Conservation (phyloP, 768 basidiomycete species). For the Cyclocybe aegerita region DNA sequence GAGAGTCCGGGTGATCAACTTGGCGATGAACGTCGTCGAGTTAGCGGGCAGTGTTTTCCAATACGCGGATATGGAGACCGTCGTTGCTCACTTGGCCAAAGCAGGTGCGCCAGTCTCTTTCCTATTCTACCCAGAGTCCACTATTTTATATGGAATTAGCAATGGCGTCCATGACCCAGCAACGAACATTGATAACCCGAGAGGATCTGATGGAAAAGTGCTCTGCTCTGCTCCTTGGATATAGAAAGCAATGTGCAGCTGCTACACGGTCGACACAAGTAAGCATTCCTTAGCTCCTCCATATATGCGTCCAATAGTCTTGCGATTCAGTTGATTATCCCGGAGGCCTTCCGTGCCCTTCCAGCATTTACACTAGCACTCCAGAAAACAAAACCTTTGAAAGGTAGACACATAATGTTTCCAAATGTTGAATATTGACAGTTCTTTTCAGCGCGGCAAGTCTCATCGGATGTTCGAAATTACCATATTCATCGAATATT, state of each 20-base stretch:
- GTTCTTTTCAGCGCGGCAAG: conserved; percentile 62
- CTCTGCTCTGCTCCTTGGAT: conserved; percentile 78
- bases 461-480: conserved; percentile 93
- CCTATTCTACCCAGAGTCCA: not conserved
- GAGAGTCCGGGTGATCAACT: conserved; percentile 81
- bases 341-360: conserved; percentile 87
- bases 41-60: conserved; percentile 92
- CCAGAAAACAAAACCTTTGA: conserved; percentile 89
- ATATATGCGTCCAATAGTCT: not conserved
- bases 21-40: conserved; percentile 78
- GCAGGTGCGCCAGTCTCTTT: conserved; percentile 55
- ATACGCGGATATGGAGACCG: conserved; percentile 87
- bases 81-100: conserved; percentile 71
- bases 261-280: conserved; percentile 80
- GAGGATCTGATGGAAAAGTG: conserved; percentile 85
- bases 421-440: not conserved
- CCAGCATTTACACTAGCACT: conserved; percentile 81
- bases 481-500: conserved; percentile 77
- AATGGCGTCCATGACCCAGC: conserved; percentile 57
- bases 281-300: conserved; percentile 15
- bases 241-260: conserved; percentile 86
- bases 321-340: conserved; percentile 76
- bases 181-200: conserved; percentile 71
- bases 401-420: conserved; percentile 54
- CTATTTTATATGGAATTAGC: conserved; percentile 42